These are phyloP conservation scores for Stephania japonica DNA, from an alignment of 164 flowering plant genomes.

Conservation along the genomic window DNA sequence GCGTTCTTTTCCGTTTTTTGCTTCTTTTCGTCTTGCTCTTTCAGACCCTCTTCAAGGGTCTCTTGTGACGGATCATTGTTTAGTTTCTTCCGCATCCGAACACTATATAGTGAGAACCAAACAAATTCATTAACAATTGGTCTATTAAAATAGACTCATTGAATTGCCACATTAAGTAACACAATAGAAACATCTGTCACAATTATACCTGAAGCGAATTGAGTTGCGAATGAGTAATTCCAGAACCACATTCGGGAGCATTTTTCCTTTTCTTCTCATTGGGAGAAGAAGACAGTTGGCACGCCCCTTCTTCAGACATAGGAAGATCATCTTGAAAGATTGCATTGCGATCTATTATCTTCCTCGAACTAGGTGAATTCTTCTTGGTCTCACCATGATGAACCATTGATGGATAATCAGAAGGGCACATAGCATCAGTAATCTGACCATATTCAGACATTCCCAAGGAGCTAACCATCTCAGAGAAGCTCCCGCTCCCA, in stretches of 20 bases:
- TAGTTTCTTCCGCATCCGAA: constrained; percentile 36
- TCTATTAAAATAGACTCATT: neutral
- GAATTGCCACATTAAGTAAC: constrained; percentile 1
- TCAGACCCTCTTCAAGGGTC: constrained; percentile 29
- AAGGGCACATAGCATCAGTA: constrained; percentile 22
- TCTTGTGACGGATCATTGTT: constrained; percentile 35
- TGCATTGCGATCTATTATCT: constrained; percentile 16
- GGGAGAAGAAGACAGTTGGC: constrained; percentile 31
- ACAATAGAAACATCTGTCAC: neutral
- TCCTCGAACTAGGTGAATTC: constrained; percentile 16
- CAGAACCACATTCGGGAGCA: constrained; percentile 23
- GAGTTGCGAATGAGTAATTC: constrained; percentile 24
- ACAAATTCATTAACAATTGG: neutral
- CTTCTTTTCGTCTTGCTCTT: constrained; percentile 52
- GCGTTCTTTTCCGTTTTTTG: constrained; percentile 33
- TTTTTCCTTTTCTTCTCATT: constrained; percentile 58
- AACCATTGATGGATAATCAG: constrained; percentile 22
- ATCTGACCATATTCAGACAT: constrained; percentile 29
- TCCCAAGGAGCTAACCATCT: constrained; percentile 52
- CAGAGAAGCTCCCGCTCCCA: constrained; percentile 55
- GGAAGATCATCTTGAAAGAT: constrained; percentile 28
- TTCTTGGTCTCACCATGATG: constrained; percentile 29
- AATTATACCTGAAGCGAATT: constrained; percentile 39
- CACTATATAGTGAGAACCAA: constrained; percentile 18
- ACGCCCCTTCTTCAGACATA: constrained; percentile 29